A percentile compares a stretch with the other conserved stretches of the same genome.
These are phyloP conservation scores for Spathaspora passalidarum DNA, from an alignment of 805 yeast species.

Conservation along the genomic window DNA sequence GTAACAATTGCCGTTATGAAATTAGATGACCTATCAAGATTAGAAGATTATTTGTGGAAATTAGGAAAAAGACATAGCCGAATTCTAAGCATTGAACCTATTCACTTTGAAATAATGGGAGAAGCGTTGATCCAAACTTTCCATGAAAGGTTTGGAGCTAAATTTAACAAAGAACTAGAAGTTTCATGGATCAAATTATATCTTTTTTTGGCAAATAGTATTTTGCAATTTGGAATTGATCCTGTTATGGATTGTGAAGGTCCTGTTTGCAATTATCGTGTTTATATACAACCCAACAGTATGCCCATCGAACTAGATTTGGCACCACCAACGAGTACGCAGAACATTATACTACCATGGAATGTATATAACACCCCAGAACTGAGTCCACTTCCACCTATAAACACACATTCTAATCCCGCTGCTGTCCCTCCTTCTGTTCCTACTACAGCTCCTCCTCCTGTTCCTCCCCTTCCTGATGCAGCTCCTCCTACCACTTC, in stretches of 20 bases:
- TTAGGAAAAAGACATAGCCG: conserved; percentile 76
- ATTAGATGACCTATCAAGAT: conserved; percentile 53
- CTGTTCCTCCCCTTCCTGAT: no score
- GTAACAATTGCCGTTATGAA: conserved; percentile 63
- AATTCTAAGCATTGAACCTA: conserved; percentile 68
- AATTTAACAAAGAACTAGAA: conserved; percentile 59
- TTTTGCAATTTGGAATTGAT: conserved; percentile 59
- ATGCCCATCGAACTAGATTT: not conserved
- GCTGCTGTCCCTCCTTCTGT: no score
- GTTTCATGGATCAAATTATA: conserved; percentile 70
- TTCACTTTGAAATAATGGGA: conserved; percentile 71
- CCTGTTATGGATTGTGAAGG: conserved; percentile 26
- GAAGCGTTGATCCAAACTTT: conserved; percentile 67
- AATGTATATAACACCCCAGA: no score
- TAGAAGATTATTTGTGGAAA: conserved; percentile 58
- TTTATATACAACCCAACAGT: no score
- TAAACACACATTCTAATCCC: no score
- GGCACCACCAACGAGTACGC: no score
- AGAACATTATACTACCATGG: no score
- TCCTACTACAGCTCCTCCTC: no score
- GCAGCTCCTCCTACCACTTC: no score
- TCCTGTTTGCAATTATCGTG: no score
- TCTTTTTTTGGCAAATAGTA: conserved; percentile 64
- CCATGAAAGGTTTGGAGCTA: conserved; percentile 54
- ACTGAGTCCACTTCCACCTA: no score